Evolutionary conservation across 495 filamentous ascomycete genomes (phyloP), one percentile per base, ranked within the genome.

Genomic region (Aspergillus indologenus): DNA sequence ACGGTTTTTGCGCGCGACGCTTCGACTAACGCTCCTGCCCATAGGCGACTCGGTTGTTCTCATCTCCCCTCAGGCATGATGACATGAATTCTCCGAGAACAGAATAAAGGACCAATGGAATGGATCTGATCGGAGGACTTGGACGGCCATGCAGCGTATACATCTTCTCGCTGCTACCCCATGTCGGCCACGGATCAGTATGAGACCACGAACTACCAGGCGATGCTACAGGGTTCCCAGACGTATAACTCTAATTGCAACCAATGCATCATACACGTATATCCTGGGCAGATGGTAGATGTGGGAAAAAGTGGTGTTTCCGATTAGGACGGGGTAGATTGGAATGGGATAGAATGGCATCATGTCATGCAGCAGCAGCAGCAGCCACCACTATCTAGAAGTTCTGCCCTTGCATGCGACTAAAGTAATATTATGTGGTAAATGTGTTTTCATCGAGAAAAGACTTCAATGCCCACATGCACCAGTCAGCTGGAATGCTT

Each of bases 11-110:
- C n/a, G n/a, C 12, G 21, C 17, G 22, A 14, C n/a, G 20, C 22
- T 15, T 34, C 17, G 21, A 31, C 55, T 62, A 57, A 63, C 65
- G 12, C 57, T 21, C 49, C 49, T 21, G 29, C 50, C n/a, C 19
- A 45, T 57, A 96, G 93, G 93, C 60, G 93, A 98, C 70, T 96
- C 91, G 42, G 93, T 98, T 22, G 94, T 98, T 57, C 83, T 98
- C 65, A 96, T 98, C 64, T 96, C 92, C 40, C 91, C 92, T 8
- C 86, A 88, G 66, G 78, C 85, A 50, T 78, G 71, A 63, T 21
- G n/a, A 54, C 31, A 18, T 19, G 14, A 23, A 31, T 20, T 21
- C 34, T n/a, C n/a, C n/a, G n/a, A n/a, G n/a, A n/a, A 20, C 43
- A 47, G 29, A 52, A 52, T n/a, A 43, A 42, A 26, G 18, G 54